These are phyloP conservation scores for Thymus mandschuricus DNA, from an alignment of 257 asterid genomes.

Conservation along the genomic window DNA sequence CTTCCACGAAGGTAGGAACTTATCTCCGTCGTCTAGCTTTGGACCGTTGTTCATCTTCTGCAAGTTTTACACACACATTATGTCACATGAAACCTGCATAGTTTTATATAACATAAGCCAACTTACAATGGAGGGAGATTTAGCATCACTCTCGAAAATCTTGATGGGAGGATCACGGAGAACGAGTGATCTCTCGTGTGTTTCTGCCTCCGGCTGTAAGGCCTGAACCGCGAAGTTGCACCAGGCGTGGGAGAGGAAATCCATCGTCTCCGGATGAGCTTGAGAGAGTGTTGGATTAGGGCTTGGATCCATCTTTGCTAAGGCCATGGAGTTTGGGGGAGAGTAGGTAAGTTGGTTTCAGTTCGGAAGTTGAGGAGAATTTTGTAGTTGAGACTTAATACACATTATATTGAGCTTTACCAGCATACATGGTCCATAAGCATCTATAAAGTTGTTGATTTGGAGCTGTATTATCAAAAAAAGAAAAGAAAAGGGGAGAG, in stretches of 20 bases:
- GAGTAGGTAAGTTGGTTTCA: slow-evolving; percentile 18
- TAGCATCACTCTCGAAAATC: slow-evolving; percentile 40
- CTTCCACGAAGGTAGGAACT: slow-evolving; percentile 75
- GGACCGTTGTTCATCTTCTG: slow-evolving; percentile 58
- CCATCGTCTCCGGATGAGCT: slow-evolving; percentile 98
- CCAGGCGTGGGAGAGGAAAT: slow-evolving; percentile 81
- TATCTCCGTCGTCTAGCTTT: slow-evolving; percentile 61
- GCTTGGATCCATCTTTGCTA: slow-evolving; percentile 55
- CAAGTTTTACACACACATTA: slow-evolving; percentile 24
- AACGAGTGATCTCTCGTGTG: slow-evolving; percentile 54
- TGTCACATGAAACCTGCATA: slow-evolving; percentile 4
- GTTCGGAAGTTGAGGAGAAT: not conserved
- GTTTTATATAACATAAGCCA: slow-evolving; percentile 14
- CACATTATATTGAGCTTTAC: slow-evolving; percentile 28
- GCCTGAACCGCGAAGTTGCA: slow-evolving; percentile 85
- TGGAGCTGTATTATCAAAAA: slow-evolving; percentile 40
- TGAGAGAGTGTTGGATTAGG: slow-evolving; percentile 61
- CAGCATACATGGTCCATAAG: slow-evolving; percentile 52
- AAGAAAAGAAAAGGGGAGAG: slow-evolving; percentile 6
- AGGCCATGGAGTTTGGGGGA: slow-evolving; percentile 37
- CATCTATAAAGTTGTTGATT: slow-evolving; percentile 53
- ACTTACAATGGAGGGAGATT: slow-evolving; percentile 57
- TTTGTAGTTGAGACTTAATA: slow-evolving; percentile 18
- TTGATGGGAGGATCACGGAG: slow-evolving; percentile 51
- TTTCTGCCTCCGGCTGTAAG: slow-evolving; percentile 58